These are phyloP conservation scores for Yamadazyma atlantica DNA, from an alignment of 1,139 yeast genomes.

Conservation along the genomic window DNA sequence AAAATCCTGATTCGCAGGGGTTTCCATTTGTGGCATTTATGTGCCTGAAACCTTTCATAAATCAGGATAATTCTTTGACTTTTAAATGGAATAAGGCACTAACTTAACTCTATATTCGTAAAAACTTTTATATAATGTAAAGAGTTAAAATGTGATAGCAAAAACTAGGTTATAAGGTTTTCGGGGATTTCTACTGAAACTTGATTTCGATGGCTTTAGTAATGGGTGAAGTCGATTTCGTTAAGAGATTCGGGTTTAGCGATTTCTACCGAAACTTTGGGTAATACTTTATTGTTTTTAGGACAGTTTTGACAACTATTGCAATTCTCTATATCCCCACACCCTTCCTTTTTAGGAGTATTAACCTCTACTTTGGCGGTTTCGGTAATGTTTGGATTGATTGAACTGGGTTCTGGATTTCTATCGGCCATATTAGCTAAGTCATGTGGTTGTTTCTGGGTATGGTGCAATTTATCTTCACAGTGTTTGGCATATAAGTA, in stretches of 20 bases:
- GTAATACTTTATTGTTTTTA: slow-evolving; percentile 13
- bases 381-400: not conserved
- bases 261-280: slow-evolving; percentile 13
- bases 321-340: slow-evolving; percentile 16
- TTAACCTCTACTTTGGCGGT: no score
- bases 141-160: not conserved
- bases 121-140: no score
- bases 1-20: no score
- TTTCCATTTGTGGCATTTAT: no score
- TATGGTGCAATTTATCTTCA: slow-evolving; percentile 19
- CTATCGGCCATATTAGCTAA: no score
- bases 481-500: slow-evolving; percentile 44
- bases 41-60: no score
- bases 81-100: no score
- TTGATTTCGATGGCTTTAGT: not conserved
- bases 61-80: no score
- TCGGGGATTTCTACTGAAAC: not conserved
- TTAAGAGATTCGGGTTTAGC: slow-evolving; percentile 6
- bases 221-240: slow-evolving; percentile 11
- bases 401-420: no score
- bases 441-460: no score
- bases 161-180: no score
- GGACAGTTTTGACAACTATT: slow-evolving; percentile 31
- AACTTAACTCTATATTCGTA: not conserved
- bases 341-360: no score